A percentile compares a stretch with the other conserved stretches of the same genome.
phyloP scores from a whole-genome alignment of 352 stramenopile genomes.

The Pythium oligandrum region DNA sequence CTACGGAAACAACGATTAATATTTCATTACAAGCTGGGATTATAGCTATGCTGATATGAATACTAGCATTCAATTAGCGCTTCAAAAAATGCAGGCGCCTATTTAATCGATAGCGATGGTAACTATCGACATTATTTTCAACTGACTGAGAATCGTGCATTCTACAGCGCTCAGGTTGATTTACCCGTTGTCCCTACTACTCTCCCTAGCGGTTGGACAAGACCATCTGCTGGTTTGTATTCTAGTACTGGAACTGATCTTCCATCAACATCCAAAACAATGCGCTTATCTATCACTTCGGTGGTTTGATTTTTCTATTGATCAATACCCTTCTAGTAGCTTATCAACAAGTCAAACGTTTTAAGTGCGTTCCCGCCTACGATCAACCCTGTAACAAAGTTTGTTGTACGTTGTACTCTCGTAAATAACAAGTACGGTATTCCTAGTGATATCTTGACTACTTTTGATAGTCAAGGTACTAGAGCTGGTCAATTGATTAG shows the following conservation, averaged over 20 bases:
- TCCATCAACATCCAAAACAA: constrained; percentile 14
- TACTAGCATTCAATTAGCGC: constrained; percentile 12
- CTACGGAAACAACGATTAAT: constrained; percentile 9
- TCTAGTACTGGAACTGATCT: constrained; percentile 13
- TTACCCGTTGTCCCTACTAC: constrained; percentile 6
- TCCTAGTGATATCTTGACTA: constrained; percentile 4
- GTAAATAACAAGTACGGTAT: constrained; percentile 5
- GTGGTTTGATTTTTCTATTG: constrained; percentile 5
- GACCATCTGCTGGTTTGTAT: constrained; percentile 19
- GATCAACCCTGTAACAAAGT: background rate
- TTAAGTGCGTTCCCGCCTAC: background rate
- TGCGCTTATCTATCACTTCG: background rate
- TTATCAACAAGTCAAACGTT: constrained; percentile 1
- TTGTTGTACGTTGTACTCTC: constrained; percentile 4
- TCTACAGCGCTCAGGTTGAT: constrained; percentile 19
- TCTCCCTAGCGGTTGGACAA: constrained; percentile 11
- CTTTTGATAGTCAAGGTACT: constrained; percentile 6
- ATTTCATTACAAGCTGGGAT: constrained; percentile 16
- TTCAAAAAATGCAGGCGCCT: constrained; percentile 15
- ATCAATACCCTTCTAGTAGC: constrained; percentile 1
- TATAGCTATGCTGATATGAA: constrained; percentile 20
- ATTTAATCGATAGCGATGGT: constrained; percentile 17
- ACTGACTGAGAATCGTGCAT: constrained; percentile 14
- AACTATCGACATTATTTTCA: constrained; percentile 19
- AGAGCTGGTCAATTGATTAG: constrained; percentile 2